Conservation (phyloP, 2,329 filamentous ascomycete species). For the Hansfordia pulvinata region DNA sequence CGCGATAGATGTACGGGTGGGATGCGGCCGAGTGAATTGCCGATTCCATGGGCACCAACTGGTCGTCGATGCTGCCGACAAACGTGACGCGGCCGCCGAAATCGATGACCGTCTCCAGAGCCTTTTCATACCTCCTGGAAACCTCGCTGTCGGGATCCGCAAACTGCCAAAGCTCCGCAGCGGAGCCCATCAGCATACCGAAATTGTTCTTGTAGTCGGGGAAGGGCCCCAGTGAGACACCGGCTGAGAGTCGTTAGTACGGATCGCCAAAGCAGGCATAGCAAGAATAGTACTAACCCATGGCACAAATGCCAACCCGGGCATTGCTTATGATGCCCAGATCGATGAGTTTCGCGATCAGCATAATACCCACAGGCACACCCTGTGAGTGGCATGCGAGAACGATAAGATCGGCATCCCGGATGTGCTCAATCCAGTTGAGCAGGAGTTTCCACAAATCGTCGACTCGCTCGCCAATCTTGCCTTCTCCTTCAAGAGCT, state of each 20-base stretch:
- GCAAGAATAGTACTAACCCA: no score
- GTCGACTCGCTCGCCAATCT: slow-evolving; percentile 78
- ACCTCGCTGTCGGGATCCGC: slow-evolving; percentile 68
- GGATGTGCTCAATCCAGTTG: slow-evolving; percentile 88
- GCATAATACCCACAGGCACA: slow-evolving; percentile 84
- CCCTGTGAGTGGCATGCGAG: slow-evolving; percentile 94
- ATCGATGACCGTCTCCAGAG: slow-evolving; percentile 59
- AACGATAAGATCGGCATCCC: slow-evolving; percentile 75
- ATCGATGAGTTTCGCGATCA: slow-evolving; percentile 84
- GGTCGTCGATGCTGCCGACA: slow-evolving; percentile 91
- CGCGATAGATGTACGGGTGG: slow-evolving; percentile 87
- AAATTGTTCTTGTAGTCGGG: slow-evolving; percentile 82
- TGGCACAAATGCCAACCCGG: slow-evolving; percentile 74
- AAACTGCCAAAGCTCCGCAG: slow-evolving; percentile 93
- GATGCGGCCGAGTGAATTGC: slow-evolving; percentile 74
- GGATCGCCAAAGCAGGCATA: no score
- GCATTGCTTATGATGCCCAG: slow-evolving; percentile 69
- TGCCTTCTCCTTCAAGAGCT: slow-evolving; percentile 86
- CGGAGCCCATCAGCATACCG: slow-evolving; percentile 73
- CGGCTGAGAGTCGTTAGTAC: slow-evolving; percentile 47
- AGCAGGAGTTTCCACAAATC: slow-evolving; percentile 88
- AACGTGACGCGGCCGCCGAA: slow-evolving; percentile 78
- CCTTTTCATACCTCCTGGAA: slow-evolving; percentile 65
- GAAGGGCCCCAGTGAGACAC: slow-evolving; percentile 87
- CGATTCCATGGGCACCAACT: slow-evolving; percentile 88